Evolutionary conservation across 345 rosid genomes (phyloP), one percentile per base, ranked within the genome.

Genomic region (Gossypium herbaceum): DNA sequence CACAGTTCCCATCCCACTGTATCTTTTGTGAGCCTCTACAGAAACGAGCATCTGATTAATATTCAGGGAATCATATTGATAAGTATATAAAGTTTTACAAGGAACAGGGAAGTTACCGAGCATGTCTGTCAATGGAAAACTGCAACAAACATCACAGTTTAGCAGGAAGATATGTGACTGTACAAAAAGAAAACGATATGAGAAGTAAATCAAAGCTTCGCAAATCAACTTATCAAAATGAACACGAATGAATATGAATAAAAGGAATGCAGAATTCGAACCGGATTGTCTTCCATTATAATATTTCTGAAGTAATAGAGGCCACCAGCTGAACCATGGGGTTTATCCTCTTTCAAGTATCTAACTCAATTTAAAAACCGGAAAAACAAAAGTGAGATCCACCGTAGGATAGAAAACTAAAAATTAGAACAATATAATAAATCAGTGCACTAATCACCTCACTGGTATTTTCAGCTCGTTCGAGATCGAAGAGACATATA

Each of bases 291-390:
- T 83, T 91, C 98, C 97, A 91, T 88, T 78, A 93, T 88, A 16
- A 81, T 62, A 47, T 88, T 85, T 57, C 90, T 84, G 71, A 91
- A 93, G 81, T 87, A 81, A 80, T 86, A 88, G 75, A 93, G 92
- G 54, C 91, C 94, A 76, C 98, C 98, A 71, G 98, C 98, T 0
- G 93, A 93, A 74, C 98, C 98, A 68, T 86, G 92, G 2, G 97
- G 96, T 60, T 84, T 89, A 76, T 91, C 91, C 84, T 92, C 97
- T 81, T 87, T 91, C 86, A 89, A 84, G 85, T 92, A 92, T 76
- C 91, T 88, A 67, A 43, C 39, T 52, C 34, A 55, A 16, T 55
- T 71, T 15, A 25, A 61, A 73, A 45, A 65, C 51, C 41, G 1
- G 41, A 4, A 48, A 63, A 48, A 65, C 63, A 55, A 73, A 65